Conservation (phyloP, 176 grass and related monocot genomes). For the Miscanthus lutarioriparius region DNA sequence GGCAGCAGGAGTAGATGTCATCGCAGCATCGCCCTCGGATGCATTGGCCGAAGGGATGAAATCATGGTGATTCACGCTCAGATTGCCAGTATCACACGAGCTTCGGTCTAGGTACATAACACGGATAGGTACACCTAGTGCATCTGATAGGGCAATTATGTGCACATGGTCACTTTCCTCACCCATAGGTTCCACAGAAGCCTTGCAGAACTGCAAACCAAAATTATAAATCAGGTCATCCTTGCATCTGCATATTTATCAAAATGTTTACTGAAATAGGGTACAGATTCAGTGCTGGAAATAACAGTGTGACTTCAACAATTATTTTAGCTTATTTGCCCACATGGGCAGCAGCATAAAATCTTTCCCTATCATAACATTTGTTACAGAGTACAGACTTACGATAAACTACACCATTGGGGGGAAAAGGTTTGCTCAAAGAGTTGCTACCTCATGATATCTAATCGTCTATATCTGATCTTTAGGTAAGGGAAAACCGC, state of each 20-base stretch:
- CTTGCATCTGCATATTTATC: background rate
- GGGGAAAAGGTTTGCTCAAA: background rate
- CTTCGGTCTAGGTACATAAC: slow-evolving; percentile 87
- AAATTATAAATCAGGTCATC: slow-evolving; percentile 36
- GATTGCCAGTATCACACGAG: slow-evolving; percentile 55
- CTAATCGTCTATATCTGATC: background rate
- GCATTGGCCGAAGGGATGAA: slow-evolving; percentile 55
- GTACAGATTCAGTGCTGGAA: background rate
- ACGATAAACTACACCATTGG: background rate
- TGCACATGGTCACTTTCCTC: slow-evolving; percentile 97
- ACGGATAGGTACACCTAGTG: slow-evolving; percentile 91
- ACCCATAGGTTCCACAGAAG: slow-evolving; percentile 89
- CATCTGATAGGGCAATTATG: slow-evolving; percentile 83
- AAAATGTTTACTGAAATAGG: background rate
- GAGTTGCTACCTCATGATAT: background rate
- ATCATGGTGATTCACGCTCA: slow-evolving; percentile 74
- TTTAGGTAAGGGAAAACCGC: background rate
- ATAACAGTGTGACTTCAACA: slow-evolving; percentile 1
- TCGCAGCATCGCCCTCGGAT: slow-evolving; percentile 26
- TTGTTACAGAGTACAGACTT: background rate
- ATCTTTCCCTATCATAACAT: background rate
- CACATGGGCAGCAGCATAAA: background rate
- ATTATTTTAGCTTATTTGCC: background rate
- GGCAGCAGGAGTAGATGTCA: slow-evolving; percentile 10
- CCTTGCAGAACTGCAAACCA: slow-evolving; percentile 78